Percentiles rank a stretch among this genome's conserved stretches.
These are phyloP conservation scores for Anthracocystis walkeri DNA, from an alignment of 1,284 basidiomycete species.

Conservation along the genomic window DNA sequence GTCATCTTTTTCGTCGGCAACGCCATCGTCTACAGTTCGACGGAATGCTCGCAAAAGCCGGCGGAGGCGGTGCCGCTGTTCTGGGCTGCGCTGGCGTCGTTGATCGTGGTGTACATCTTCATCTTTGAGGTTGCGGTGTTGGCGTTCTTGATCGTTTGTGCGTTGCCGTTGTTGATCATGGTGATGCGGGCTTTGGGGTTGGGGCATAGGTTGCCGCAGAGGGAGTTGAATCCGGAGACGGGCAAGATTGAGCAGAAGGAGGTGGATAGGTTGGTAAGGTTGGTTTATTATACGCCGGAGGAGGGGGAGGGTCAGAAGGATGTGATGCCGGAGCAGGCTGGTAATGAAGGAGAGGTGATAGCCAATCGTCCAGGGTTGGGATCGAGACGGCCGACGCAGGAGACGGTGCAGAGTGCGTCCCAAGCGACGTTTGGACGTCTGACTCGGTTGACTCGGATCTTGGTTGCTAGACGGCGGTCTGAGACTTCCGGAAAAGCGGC, in stretches of 20 bases:
- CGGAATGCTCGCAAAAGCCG: conserved; percentile 54
- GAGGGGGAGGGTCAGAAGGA: conserved; percentile 21
- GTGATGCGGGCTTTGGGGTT: conserved; percentile 56
- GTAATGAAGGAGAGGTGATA: background rate
- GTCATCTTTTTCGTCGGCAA: conserved; percentile 63
- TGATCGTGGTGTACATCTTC: conserved; percentile 57
- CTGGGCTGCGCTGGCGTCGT: conserved; percentile 48
- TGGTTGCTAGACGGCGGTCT: conserved; percentile 23
- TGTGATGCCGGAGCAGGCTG: background rate
- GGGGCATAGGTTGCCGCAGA: conserved; percentile 37
- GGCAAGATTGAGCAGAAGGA: conserved; percentile 53
- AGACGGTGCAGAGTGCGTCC: conserved; percentile 8
- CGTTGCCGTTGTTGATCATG: conserved; percentile 53
- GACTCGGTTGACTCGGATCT: conserved; percentile 23
- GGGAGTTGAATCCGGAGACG: conserved; percentile 51
- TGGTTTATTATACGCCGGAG: conserved; percentile 57
- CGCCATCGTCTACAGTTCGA: conserved; percentile 55
- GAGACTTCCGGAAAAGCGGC: conserved; percentile 3
- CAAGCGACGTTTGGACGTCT: conserved; percentile 13
- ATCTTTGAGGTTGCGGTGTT: conserved; percentile 58
- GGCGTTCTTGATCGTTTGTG: conserved; percentile 55
- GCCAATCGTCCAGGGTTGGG: conserved; percentile 18
- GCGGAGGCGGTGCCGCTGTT: conserved; percentile 57
- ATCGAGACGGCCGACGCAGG: conserved; percentile 23
- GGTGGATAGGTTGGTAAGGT: conserved; percentile 51